Conservation (phyloP, 768 basidiomycete species). For the Collybia sordida region DNA sequence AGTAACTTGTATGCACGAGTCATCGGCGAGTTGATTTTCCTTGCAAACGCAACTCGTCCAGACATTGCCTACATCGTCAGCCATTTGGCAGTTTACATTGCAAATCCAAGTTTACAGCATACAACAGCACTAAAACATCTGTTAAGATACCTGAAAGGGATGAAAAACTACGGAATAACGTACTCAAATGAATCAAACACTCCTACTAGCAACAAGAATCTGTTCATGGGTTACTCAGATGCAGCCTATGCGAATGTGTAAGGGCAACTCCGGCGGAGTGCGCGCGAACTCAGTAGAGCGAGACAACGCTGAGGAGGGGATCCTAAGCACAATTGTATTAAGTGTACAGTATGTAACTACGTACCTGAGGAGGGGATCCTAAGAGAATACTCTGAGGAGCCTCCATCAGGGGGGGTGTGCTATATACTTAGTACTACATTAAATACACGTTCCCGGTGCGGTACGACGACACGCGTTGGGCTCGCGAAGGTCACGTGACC, state of each 20-base stretch:
- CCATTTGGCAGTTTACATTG: not conserved
- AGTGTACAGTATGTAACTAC: too few relatives aligned
- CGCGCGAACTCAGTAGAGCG: too few relatives aligned
- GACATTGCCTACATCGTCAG: not conserved
- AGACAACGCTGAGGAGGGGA: too few relatives aligned
- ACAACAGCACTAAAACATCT: not conserved
- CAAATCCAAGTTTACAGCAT: not conserved
- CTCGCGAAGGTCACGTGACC: too few relatives aligned
- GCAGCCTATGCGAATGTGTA: constrained; percentile 1
- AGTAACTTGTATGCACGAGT: constrained; percentile 2
- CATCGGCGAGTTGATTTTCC: not conserved
- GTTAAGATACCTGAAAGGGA: not conserved
- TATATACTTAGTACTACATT: too few relatives aligned
- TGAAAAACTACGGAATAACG: not conserved
- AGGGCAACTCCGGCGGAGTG: too few relatives aligned
- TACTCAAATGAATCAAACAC: not conserved
- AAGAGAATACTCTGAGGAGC: too few relatives aligned
- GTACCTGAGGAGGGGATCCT: too few relatives aligned
- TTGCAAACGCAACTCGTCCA: not conserved
- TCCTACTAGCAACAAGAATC: not conserved
- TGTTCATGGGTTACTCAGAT: not conserved
- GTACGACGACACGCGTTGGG: too few relatives aligned
- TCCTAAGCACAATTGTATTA: too few relatives aligned
- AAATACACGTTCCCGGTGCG: too few relatives aligned
- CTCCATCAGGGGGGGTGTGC: too few relatives aligned